Conservation (phyloP, 2,329 filamentous ascomycete species). For the Penicillium hesseltinei region DNA sequence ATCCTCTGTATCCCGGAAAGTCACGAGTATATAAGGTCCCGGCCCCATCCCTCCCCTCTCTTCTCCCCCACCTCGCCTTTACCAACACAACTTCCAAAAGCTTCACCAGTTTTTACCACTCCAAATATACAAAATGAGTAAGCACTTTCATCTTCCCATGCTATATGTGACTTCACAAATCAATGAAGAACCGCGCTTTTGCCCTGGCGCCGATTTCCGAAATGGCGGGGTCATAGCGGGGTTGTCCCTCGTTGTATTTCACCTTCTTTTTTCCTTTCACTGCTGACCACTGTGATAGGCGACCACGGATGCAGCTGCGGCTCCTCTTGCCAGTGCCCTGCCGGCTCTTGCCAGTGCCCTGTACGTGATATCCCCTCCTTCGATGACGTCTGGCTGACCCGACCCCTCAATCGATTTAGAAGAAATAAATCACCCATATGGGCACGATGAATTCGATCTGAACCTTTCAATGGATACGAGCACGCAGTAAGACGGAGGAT, state of each 20-base stretch:
- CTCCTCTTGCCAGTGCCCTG: conserved; percentile 42
- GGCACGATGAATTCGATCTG: not conserved
- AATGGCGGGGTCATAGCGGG: conserved; percentile 26
- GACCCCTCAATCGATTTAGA: not conserved
- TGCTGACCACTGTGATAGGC: conserved; percentile 21
- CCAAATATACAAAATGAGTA: conserved; percentile 27
- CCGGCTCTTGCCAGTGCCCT: conserved; percentile 42
- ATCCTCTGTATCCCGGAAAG: conserved; percentile 13
- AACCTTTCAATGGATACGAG: not conserved
- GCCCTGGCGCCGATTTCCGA: not conserved
- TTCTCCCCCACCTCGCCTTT: conserved; percentile 4
- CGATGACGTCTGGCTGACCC: conserved; percentile 8
- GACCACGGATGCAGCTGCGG: conserved; percentile 44
- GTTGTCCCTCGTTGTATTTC: conserved; percentile 5
- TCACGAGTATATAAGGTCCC: conserved; percentile 28
- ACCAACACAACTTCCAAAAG: conserved; percentile 3
- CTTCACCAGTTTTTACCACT: conserved; percentile 6
- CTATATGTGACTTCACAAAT: not conserved
- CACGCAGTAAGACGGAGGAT: conserved; percentile 3
- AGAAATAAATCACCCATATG: conserved; percentile 23
- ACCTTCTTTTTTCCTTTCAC: not conserved
- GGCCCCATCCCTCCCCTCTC: conserved; percentile 6
- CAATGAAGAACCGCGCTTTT: not conserved
- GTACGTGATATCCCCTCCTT: conserved; percentile 27
- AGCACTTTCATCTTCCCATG: conserved; percentile 6